Evolutionary conservation across 805 yeast species (phyloP).

Genomic region (Maudiozyma pseudohumilis): DNA sequence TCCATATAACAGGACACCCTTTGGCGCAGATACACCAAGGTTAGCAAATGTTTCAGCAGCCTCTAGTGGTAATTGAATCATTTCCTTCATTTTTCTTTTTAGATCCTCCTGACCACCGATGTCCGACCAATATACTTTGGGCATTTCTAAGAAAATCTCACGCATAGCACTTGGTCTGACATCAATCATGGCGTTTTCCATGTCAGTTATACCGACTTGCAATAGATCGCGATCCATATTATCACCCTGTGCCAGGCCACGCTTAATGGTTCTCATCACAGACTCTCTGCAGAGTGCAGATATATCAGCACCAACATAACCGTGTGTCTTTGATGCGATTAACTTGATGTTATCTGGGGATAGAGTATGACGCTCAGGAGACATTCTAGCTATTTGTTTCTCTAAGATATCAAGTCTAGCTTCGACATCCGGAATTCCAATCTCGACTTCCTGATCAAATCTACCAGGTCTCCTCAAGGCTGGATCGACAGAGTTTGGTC

Average conservation of each 20-base stretch:
- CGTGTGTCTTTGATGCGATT: slow-evolving; percentile 78
- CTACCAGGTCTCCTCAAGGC: slow-evolving; percentile 81
- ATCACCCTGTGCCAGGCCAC: slow-evolving; percentile 36
- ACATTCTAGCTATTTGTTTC: slow-evolving; percentile 45
- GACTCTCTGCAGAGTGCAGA: slow-evolving; percentile 82
- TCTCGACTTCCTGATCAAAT: slow-evolving; percentile 81
- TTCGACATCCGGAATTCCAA: slow-evolving; percentile 82
- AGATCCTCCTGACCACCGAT: slow-evolving; percentile 90
- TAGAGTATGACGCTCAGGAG: slow-evolving; percentile 39
- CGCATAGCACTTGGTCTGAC: slow-evolving; percentile 95
- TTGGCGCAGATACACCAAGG: slow-evolving; percentile 83
- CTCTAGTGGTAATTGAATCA: slow-evolving; percentile 83
- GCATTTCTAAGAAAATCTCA: slow-evolving; percentile 88
- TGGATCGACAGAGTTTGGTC: slow-evolving; percentile 59
- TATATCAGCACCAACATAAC: slow-evolving; percentile 95
- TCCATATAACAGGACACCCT: slow-evolving; percentile 87
- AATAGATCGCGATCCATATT: slow-evolving; percentile 29
- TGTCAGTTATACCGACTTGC: slow-evolving; percentile 44
- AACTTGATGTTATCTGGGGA: slow-evolving; percentile 43
- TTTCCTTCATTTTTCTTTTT: slow-evolving; percentile 74
- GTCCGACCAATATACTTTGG: slow-evolving; percentile 86
- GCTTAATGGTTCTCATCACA: slow-evolving; percentile 70
- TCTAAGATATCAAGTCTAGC: slow-evolving; percentile 65
- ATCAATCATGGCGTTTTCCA: slow-evolving; percentile 65
- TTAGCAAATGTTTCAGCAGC: slow-evolving; percentile 66